These are phyloP conservation scores for Phoenix dactylifera DNA, from an alignment of 176 grass and related monocot species.

Conservation along the genomic window DNA sequence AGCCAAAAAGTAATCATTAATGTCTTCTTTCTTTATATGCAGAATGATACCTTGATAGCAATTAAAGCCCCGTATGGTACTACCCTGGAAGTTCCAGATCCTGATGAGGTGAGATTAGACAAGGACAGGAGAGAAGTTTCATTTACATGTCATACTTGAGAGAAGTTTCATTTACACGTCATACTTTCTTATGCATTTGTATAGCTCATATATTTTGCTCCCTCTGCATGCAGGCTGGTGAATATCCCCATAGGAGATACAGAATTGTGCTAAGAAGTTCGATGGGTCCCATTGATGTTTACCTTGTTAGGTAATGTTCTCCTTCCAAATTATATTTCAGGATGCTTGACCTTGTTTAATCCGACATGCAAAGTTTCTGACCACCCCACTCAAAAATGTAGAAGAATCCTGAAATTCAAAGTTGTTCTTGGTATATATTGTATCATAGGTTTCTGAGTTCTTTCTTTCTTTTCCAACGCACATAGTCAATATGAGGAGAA, in stretches of 20 bases:
- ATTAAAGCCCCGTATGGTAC: slow-evolving; percentile 94
- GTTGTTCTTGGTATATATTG: too few relatives aligned
- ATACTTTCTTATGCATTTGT: background rate
- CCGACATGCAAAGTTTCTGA: too few relatives aligned
- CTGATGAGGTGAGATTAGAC: slow-evolving; percentile 55
- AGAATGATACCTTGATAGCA: slow-evolving; percentile 79
- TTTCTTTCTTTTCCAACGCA: slow-evolving; percentile 3
- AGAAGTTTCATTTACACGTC: slow-evolving; percentile 1
- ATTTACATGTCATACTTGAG: background rate
- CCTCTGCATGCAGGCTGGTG: slow-evolving; percentile 44
- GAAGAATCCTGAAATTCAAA: too few relatives aligned
- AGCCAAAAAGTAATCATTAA: background rate
- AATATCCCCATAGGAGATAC: slow-evolving; percentile 73
- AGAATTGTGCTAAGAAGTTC: slow-evolving; percentile 82
- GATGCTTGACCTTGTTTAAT: too few relatives aligned
- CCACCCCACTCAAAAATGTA: background rate
- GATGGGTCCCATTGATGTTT: slow-evolving; percentile 87
- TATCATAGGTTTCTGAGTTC: background rate
- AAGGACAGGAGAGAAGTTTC: background rate
- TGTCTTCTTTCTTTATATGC: slow-evolving; percentile 15
- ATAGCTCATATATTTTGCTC: background rate
- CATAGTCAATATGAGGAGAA: slow-evolving; percentile 72
- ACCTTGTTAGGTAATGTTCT: slow-evolving; percentile 67
- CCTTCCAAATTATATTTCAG: background rate
- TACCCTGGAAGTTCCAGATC: slow-evolving; percentile 82